Evolutionary conservation across 2,329 filamentous ascomycete species (phyloP).

Genomic region (Pseudogymnoascus sp.): DNA sequence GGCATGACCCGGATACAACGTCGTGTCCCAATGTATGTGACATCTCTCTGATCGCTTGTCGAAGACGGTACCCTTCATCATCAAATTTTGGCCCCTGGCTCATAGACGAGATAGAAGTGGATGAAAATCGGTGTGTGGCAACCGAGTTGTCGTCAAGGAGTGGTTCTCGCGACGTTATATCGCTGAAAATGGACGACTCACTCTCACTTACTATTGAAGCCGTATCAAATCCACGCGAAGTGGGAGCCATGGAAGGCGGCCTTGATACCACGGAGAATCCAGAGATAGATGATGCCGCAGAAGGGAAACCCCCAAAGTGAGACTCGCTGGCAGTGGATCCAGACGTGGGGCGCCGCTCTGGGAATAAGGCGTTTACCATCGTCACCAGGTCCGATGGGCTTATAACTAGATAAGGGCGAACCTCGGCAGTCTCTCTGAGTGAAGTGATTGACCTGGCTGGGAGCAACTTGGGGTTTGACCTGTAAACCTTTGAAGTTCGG

Average conservation of each 20-base stretch:
- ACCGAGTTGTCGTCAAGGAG: conserved; percentile 47
- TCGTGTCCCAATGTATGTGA: conserved; percentile 56
- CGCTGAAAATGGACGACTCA: conserved; percentile 64
- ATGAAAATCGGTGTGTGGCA: conserved; percentile 48
- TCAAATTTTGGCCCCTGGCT: conserved; percentile 45
- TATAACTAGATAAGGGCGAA: conserved; percentile 72
- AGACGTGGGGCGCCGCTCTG: conserved; percentile 60
- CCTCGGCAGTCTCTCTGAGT: conserved; percentile 66
- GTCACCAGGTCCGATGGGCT: conserved; percentile 73
- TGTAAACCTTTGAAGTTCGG: conserved; percentile 33
- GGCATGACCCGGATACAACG: conserved; percentile 57
- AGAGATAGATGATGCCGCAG: conserved; percentile 61
- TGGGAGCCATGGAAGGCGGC: conserved; percentile 45
- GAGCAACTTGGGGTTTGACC: conserved; percentile 50
- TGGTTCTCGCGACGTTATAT: conserved; percentile 57
- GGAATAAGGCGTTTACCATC: conserved; percentile 76
- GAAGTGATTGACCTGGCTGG: conserved; percentile 66
- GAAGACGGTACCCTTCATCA: conserved; percentile 58
- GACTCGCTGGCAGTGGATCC: conserved; percentile 38
- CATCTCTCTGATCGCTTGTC: conserved; percentile 64
- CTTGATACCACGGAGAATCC: conserved; percentile 47
- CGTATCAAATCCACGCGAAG: conserved; percentile 51
- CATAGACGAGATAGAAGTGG: conserved; percentile 36
- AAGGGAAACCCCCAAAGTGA: conserved; percentile 55
- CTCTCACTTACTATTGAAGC: conserved; percentile 66